Conservation (phyloP, 1,139 yeast genomes). For the Arxiozyma telluris region DNA sequence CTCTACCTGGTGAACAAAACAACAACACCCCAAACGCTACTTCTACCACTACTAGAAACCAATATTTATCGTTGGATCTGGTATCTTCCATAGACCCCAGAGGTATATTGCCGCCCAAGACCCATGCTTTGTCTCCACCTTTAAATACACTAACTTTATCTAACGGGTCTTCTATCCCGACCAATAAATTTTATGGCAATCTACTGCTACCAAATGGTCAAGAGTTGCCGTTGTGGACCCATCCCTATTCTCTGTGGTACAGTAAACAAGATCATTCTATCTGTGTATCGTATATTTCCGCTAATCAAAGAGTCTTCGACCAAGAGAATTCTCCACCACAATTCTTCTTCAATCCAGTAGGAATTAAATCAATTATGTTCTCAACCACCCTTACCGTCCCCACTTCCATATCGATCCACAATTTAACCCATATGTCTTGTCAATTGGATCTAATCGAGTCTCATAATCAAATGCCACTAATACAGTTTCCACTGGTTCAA, state of each 20-base stretch:
- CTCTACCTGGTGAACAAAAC: not conserved
- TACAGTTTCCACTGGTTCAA: conserved; percentile 39
- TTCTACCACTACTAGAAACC: not conserved
- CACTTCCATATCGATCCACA: not conserved
- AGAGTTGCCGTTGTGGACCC: conserved; percentile 61
- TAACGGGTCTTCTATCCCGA: conserved; percentile 48
- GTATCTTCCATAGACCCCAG: conserved; percentile 2
- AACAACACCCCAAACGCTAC: not conserved
- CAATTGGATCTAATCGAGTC: conserved; percentile 16
- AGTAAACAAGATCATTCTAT: not conserved
- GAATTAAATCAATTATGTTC: conserved; percentile 30
- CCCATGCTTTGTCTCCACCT: not conserved
- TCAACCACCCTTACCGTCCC: conserved; percentile 25
- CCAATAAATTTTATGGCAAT: conserved; percentile 82
- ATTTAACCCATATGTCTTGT: conserved; percentile 20
- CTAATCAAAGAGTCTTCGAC: conserved; percentile 56
- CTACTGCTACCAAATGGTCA: conserved; percentile 54
- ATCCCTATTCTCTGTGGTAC: conserved; percentile 69
- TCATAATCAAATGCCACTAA: conserved; percentile 14
- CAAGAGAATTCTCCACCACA: conserved; percentile 43
- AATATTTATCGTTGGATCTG: not conserved
- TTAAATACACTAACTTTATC: conserved; percentile 27
- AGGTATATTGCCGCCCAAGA: conserved; percentile 31
- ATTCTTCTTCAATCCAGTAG: conserved; percentile 15
- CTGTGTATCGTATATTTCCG: conserved; percentile 42